Percentiles rank a stretch among this genome's conserved stretches.
Conservation (phyloP, 2,329 filamentous ascomycete species). For the Monascus ruber region DNA sequence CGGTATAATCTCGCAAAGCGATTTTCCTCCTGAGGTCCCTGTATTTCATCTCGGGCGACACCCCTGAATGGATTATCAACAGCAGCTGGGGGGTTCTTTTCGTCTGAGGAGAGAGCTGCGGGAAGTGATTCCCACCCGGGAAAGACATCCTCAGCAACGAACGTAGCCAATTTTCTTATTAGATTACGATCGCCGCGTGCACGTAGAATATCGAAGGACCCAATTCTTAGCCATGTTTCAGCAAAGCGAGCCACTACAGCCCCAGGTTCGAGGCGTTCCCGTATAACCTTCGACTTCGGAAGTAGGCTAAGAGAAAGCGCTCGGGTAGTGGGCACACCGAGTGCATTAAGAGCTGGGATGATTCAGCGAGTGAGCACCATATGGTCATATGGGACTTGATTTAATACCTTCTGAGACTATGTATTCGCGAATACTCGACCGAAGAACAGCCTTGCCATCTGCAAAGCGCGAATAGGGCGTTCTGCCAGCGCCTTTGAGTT, state of each 20-base stretch:
- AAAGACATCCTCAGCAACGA: conserved; percentile 78
- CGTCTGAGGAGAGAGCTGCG: conserved; percentile 35
- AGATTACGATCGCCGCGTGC: conserved; percentile 66
- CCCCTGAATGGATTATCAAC: conserved; percentile 39
- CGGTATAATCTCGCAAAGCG: conserved; percentile 78
- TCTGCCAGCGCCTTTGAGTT: conserved; percentile 84
- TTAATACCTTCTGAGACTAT: conserved; percentile 68
- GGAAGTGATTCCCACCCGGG: conserved; percentile 79
- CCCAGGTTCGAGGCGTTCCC: conserved; percentile 76
- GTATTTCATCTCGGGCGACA: conserved; percentile 45
- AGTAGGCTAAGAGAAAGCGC: conserved; percentile 72
- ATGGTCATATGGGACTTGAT: not conserved
- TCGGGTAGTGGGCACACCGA: conserved; percentile 75
- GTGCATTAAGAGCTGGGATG: conserved; percentile 54
- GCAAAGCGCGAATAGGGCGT: conserved; percentile 96
- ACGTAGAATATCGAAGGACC: conserved; percentile 89
- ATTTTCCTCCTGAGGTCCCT: conserved; percentile 69
- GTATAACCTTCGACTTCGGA: conserved; percentile 58
- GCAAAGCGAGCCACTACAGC: conserved; percentile 90
- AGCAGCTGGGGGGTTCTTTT: conserved; percentile 28
- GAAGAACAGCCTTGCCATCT: conserved; percentile 84
- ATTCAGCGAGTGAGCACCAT: conserved; percentile 1
- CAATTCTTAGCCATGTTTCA: conserved; percentile 79
- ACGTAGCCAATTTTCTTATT: conserved; percentile 64
- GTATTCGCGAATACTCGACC: conserved; percentile 89